Percentiles rank a stretch among this genome's conserved stretches.
Evolutionary conservation across 192 early-diverging fungal species (phyloP).

Genomic region (Tieghemiomyces parasiticus): DNA sequence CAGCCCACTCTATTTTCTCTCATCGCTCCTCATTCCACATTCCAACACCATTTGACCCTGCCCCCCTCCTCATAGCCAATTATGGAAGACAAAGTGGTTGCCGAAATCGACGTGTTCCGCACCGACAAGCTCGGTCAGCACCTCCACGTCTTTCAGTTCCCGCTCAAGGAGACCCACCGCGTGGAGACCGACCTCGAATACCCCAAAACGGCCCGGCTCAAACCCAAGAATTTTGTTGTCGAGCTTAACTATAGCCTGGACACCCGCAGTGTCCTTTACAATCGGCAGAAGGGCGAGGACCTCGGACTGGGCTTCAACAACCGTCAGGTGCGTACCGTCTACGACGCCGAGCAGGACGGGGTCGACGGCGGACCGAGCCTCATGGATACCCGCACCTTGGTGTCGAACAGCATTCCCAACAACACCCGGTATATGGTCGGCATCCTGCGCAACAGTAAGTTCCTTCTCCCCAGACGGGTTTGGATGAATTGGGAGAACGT

Average conservation of each 20-base stretch:
- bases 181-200: slow-evolving; percentile 25
- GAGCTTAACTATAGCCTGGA: slow-evolving; percentile 77
- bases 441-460: slow-evolving; percentile 48
- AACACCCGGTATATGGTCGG: slow-evolving; percentile 76
- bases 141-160: slow-evolving; percentile 76
- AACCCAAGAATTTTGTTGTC: slow-evolving; percentile 65
- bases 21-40: no score
- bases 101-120: slow-evolving; percentile 69
- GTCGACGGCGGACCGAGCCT: slow-evolving; percentile 25
- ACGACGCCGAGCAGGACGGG: slow-evolving; percentile 29
- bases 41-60: no score
- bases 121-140: slow-evolving; percentile 46
- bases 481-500: background rate
- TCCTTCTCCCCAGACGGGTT: background rate
- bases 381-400: slow-evolving; percentile 68
- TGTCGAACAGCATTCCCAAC: slow-evolving; percentile 59
- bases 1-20: no score
- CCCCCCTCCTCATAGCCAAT: background rate
- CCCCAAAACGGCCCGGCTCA: slow-evolving; percentile 56
- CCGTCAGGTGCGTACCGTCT: slow-evolving; percentile 45
- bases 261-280: slow-evolving; percentile 56
- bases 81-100: slow-evolving; percentile 45
- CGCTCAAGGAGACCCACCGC: slow-evolving; percentile 33
- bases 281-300: slow-evolving; percentile 56
- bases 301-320: slow-evolving; percentile 63